Evolutionary conservation across 352 stramenopile genomes (phyloP).

Genomic region (Pythium chondricola): DNA sequence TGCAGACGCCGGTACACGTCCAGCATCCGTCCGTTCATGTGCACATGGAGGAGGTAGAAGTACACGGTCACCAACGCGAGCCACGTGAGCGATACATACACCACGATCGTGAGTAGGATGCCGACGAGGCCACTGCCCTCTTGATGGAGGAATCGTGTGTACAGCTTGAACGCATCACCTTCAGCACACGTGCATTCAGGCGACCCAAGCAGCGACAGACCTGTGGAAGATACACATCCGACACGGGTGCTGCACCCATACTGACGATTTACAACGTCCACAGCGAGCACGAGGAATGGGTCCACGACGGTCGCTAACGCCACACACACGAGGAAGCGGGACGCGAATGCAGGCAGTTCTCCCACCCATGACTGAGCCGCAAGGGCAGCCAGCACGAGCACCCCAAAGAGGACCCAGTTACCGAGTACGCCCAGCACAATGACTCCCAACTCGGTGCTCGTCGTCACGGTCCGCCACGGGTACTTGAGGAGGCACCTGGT

Average conservation of each 20-base stretch:
- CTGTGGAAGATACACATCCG: conserved; percentile 22
- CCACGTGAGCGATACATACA: conserved; percentile 63
- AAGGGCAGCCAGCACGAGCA: conserved; percentile 32
- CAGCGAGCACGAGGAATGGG: conserved; percentile 68
- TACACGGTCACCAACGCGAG: conserved; percentile 55
- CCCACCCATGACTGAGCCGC: conserved; percentile 40
- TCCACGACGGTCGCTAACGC: conserved; percentile 75
- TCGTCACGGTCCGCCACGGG: conserved; percentile 58
- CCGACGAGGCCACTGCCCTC: conserved; percentile 79
- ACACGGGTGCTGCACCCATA: conserved; percentile 55
- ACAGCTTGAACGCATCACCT: conserved; percentile 88
- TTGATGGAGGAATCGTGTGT: conserved; percentile 58
- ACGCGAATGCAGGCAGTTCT: conserved; percentile 67
- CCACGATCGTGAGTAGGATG: conserved; percentile 66
- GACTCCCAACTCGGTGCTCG: conserved; percentile 55
- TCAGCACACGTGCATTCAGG: conserved; percentile 54
- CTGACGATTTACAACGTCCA: conserved; percentile 74
- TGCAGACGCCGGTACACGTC: conserved; percentile 82
- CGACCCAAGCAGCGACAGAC: conserved; percentile 27
- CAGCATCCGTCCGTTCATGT: conserved; percentile 89
- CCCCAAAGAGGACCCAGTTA: conserved; percentile 46
- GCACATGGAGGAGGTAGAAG: conserved; percentile 76
- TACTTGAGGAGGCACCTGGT: conserved; percentile 84
- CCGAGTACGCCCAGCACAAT: conserved; percentile 50
- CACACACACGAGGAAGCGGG: conserved; percentile 71